Evolutionary conservation across 2,329 filamentous ascomycete species (phyloP).

Genomic region (Colletotrichum chrysophilum): DNA sequence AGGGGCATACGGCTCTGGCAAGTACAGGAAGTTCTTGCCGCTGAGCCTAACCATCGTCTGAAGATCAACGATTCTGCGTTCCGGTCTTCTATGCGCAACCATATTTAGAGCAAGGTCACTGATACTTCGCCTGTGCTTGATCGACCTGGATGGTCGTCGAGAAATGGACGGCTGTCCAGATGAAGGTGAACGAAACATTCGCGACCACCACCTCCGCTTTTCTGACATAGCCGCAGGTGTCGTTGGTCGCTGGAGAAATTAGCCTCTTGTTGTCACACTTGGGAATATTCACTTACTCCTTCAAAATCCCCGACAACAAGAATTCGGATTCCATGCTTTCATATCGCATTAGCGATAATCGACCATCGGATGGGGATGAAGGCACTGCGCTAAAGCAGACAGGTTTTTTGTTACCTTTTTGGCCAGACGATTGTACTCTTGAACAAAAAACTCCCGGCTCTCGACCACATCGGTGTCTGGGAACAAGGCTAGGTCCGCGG

Average conservation of each 20-base stretch:
- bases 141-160: neutral
- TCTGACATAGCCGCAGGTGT: conserved; percentile 22
- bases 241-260: neutral
- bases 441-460: conserved; percentile 52
- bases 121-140: conserved; percentile 57
- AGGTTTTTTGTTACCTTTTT: conserved; percentile 49
- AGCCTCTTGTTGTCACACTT: neutral
- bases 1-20: conserved; percentile 64
- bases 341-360: neutral
- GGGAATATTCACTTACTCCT: neutral
- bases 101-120: conserved; percentile 58
- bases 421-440: conserved; percentile 67
- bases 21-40: conserved; percentile 65
- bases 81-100: conserved; percentile 46
- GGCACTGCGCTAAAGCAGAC: neutral
- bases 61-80: conserved; percentile 54
- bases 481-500: conserved; percentile 50
- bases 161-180: neutral
- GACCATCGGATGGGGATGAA: neutral
- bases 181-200: conserved; percentile 35
- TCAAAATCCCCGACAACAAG: conserved; percentile 41
- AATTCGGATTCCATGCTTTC: conserved; percentile 57
- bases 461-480: conserved; percentile 56
- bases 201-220: conserved; percentile 42
- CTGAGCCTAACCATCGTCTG: conserved; percentile 66